Base-by-base conservation (phyloP, 2,329 filamentous ascomycete species). In the Fusarium nisikadoi region DNA sequence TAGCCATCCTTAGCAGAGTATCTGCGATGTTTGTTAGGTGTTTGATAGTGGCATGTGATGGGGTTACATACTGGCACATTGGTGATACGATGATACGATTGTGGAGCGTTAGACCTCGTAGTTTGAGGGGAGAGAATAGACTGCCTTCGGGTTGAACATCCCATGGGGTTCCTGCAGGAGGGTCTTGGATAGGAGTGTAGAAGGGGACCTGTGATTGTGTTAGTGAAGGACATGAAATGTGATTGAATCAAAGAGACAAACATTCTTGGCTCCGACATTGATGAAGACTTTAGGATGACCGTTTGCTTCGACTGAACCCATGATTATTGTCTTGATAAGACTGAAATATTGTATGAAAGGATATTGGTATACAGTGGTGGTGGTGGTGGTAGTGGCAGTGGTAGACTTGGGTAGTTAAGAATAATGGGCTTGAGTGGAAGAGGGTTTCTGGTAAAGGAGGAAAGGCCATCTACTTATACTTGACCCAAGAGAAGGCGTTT, bases 31-130 rank as follows among this genome's bases (percentile, higher is more conserved):
- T 27, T 17, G 27, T 72, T 36, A 67, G 66, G 20, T 12, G 27
- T 2, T 6, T 36, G 3, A 1, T 4, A 14, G 11, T 35, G 16
- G 23, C 12, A 23, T 11, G 17, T 41, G 5, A 6, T 25, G 11
- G 36, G n/a, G 33, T 27, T 29, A 45, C 65, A 72, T 83, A 85
- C 77, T 82, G 84, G 80, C 84, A 86, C 83, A 86, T 84, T 16
- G 85, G 85, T 7, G 83, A 81, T 43, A 86, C 81, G 68, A 83
- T 80, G 62, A 85, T 82, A 45, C 85, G 82, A 68, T 86, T 86
- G 41, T 82, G 84, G 50, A 86, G 79, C 10, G 79, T 82, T 36
- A 85, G 74, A 52, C 80, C 80, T 41, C 84, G 80, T 55, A 86
- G 81, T 50, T 78, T 83, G 42, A 87, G 74, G 7, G 85, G 84